Percentiles rank a stretch among this genome's conserved stretches.
phyloP scores from a whole-genome alignment of 1,139 yeast species.

The Yamadazyma siamensis region DNA sequence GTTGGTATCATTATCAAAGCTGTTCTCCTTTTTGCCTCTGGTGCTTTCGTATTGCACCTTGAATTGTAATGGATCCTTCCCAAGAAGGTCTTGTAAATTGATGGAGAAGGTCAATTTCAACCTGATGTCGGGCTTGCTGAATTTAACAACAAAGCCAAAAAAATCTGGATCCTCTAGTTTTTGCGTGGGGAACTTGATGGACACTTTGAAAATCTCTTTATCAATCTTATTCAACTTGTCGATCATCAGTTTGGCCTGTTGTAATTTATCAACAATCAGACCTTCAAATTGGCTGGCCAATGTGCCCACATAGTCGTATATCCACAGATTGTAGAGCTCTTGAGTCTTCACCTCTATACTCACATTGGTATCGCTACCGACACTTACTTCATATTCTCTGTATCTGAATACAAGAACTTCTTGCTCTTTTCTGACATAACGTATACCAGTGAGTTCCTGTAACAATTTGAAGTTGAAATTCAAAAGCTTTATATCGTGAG shows the following conservation, averaged over 20 bases:
- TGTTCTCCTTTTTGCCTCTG: constrained; percentile 16
- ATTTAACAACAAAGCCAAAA: constrained; percentile 13
- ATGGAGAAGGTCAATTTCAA: no score
- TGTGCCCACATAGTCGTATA: constrained; percentile 6
- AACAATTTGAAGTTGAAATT: constrained; percentile 21
- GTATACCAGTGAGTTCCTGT: constrained; percentile 21
- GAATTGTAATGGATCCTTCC: no score
- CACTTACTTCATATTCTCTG: constrained; percentile 8
- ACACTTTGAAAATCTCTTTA: constrained; percentile 23
- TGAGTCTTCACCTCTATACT: constrained; percentile 1
- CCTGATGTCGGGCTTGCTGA: constrained; percentile 11
- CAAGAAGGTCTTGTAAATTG: no score
- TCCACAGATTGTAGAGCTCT: constrained; percentile 12
- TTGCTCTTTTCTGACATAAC: constrained; percentile 13
- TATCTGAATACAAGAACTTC: constrained; percentile 10
- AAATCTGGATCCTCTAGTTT: constrained; percentile 2
- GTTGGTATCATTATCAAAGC: constrained; percentile 19
- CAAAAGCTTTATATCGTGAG: constrained; percentile 22
- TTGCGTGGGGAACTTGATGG: constrained; percentile 26
- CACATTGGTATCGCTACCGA: constrained; percentile 5
- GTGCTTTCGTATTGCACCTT: constrained; percentile 24
- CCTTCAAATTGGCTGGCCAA: constrained; percentile 12
- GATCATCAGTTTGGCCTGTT: constrained; percentile 9
- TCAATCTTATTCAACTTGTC: constrained; percentile 22
- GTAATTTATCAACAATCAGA: constrained; percentile 17